These are phyloP conservation scores for Botrytis squamosa DNA, from an alignment of 2,329 filamentous ascomycete genomes.

Conservation along the genomic window DNA sequence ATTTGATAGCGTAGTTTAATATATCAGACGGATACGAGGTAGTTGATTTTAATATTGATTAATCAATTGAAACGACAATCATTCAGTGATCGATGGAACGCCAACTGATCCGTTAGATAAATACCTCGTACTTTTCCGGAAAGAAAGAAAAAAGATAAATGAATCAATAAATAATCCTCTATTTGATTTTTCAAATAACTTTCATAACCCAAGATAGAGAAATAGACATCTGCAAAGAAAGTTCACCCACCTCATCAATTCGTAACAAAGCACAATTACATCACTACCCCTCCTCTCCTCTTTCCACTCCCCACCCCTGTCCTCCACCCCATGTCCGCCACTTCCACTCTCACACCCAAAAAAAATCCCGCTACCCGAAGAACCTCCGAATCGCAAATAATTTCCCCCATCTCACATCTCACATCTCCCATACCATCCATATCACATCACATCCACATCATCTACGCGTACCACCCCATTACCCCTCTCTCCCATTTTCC, in stretches of 20 bases:
- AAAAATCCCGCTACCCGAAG: background rate
- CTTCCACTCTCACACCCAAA: background rate
- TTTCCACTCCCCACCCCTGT: background rate
- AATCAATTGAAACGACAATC: background rate
- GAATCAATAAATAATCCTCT: background rate
- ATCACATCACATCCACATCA: too few relatives aligned
- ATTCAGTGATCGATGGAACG: background rate
- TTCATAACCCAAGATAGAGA: too few relatives aligned
- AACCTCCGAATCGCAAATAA: constrained; percentile 8
- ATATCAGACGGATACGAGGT: background rate
- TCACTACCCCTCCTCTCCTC: background rate
- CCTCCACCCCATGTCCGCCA: background rate
- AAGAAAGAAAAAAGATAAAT: background rate
- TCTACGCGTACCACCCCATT: too few relatives aligned
- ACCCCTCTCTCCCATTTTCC: too few relatives aligned
- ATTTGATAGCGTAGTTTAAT: background rate
- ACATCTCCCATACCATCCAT: too few relatives aligned
- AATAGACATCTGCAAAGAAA: background rate
- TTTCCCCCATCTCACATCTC: background rate
- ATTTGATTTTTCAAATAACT: too few relatives aligned
- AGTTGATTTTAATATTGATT: background rate
- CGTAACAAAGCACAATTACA: background rate
- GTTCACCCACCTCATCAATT: background rate
- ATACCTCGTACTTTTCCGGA: background rate
- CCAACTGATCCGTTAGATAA: background rate